Percentiles rank a stretch among this genome's conserved stretches.
phyloP scores from a whole-genome alignment of 768 basidiomycete species.

The Podaxis sp. region DNA sequence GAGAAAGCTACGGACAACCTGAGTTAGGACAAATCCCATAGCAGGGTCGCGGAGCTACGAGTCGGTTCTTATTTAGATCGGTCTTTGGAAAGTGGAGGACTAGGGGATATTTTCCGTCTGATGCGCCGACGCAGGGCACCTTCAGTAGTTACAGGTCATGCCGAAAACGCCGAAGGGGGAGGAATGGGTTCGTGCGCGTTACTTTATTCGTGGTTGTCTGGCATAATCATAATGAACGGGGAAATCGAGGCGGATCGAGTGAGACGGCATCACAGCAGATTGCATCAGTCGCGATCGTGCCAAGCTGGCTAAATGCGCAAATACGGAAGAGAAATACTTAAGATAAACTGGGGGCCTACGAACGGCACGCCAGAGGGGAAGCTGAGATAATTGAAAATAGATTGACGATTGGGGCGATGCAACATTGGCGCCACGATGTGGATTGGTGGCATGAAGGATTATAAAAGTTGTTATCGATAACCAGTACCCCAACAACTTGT shows the following conservation, averaged over 20 bases:
- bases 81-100: too few species aligned
- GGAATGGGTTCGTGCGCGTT: background rate
- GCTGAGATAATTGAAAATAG: background rate
- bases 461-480: slow-evolving; percentile 28
- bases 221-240: background rate
- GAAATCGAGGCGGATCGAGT: background rate
- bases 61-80: too few species aligned
- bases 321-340: too few species aligned
- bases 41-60: too few species aligned
- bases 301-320: background rate
- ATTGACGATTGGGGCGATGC: background rate
- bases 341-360: background rate
- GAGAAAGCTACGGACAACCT: too few species aligned
- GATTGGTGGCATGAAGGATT: background rate
- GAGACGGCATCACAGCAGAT: background rate
- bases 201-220: background rate
- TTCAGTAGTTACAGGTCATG: background rate
- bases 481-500: slow-evolving; percentile 14
- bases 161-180: background rate
- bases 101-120: too few species aligned
- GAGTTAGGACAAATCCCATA: too few species aligned
- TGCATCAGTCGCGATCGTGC: background rate
- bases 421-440: background rate
- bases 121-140: too few species aligned
- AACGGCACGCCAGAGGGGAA: background rate